Evolutionary conservation across 352 stramenopile species (phyloP), one percentile per base, ranked within the genome.

Genomic region (Globisporangium paroecandrum): DNA sequence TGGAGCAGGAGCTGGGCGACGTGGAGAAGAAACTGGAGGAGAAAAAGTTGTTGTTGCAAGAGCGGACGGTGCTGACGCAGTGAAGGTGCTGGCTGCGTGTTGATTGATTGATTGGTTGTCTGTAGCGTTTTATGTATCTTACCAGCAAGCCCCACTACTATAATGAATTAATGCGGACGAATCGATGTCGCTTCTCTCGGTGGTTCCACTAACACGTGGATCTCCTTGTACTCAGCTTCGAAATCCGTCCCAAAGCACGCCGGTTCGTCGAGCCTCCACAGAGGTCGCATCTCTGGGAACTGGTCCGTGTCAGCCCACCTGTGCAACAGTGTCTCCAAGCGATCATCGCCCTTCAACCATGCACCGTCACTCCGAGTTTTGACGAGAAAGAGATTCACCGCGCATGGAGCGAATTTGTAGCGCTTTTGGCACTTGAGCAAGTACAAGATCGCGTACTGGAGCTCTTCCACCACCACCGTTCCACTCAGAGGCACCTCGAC

Each of bases 21-120:
- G 62, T 93, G 59, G 73, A 90, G 58, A 69, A 72, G 55, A 71
- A 83, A 27, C 70, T 93, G 4, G 74, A 73, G 32, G 79, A 91
- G 29, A 90, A 87, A 68, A 72, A 62, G 53, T 75, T 90, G 73
- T 56, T 77, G 43, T 62, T 93, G n/a, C 55, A 83, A 54, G 85
- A 93, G 62, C 74, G 78, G 49, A 43, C 51, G 18, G 64, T 64
- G 12, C 27, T 65, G 20, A 27, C 27, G 56, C 46, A 54, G 46
- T 43, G 36, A 55, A 20, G n/a, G n/a, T 20, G 32, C 15, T 22
- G 32, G 22, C 8, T 38, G 32, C 7, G 32, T 9, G 8, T 41
- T 51, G 43, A 51, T 51, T 51, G 18, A 49, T n/a, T 49, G 41
- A 12, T 22, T 51, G 18, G n/a, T 22, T 51, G 43, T 51, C 18